These are phyloP conservation scores for Bassia scoparia DNA, from an alignment of 148 eudicot species.

Conservation along the genomic window DNA sequence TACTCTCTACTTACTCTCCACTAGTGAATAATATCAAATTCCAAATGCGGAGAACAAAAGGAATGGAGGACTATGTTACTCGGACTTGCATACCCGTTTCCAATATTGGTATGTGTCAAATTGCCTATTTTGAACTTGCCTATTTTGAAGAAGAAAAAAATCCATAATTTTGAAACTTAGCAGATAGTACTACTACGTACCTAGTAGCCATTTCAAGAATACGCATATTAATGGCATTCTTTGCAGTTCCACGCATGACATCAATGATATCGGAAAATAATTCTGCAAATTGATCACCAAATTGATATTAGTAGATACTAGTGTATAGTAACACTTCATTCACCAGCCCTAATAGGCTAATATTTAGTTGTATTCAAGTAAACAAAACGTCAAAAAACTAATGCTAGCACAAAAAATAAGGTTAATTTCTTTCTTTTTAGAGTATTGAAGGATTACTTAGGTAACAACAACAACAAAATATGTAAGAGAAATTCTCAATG, in stretches of 20 bases:
- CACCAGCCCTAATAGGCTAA: neutral
- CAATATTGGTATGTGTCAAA: no score
- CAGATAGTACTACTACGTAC: constrained; percentile 25
- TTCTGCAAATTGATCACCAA: constrained; percentile 34
- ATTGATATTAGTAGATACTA: neutral
- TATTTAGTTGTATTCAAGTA: neutral
- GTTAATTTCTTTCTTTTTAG: no score
- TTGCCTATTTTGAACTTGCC: no score
- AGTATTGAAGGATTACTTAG: no score
- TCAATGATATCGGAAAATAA: constrained; percentile 56
- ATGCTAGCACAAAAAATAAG: neutral
- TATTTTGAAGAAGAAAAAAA: no score
- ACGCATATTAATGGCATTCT: constrained; percentile 43
- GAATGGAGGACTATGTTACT: no score
- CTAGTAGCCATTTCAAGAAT: constrained; percentile 58
- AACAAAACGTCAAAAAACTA: neutral
- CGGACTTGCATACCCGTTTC: no score
- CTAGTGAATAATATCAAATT: no score
- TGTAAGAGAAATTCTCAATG: no score
- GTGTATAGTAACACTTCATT: constrained; percentile 12
- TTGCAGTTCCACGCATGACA: constrained; percentile 61
- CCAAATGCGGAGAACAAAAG: no score
- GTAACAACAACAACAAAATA: no score
- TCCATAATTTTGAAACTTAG: neutral
- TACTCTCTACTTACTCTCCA: no score